Evolutionary conservation across 306 rosid genomes (phyloP), one percentile per base, ranked within the genome.

Genomic region (Cyamopsis tetragonoloba): DNA sequence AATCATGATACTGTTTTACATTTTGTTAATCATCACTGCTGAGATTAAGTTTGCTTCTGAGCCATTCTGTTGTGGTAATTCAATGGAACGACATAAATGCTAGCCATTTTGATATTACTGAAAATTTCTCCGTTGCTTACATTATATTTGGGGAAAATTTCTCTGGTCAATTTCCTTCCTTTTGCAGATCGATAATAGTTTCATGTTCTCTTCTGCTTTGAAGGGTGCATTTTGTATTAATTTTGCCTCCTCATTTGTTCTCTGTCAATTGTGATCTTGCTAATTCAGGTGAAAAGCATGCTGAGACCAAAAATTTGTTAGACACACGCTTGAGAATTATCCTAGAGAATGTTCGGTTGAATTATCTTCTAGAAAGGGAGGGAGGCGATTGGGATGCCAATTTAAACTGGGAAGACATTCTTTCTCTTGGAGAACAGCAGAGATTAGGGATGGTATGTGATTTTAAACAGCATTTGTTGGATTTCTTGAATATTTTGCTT

Each of bases 391-490:
- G 96, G 96, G 89, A 90, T 77, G 88, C 91, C 41, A 78, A 78
- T 72, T 46, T 80, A 68, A 87, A 90, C 47, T 90, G 96, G 96
- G 95, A 90, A 74, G 96, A 90, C 70, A 76, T 73, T 51, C 96
- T 90, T 26, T 90, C 96, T 35, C 89, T 90, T 22, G 96, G 96
- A 31, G 96, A 90, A 79, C 96, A 90, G 74, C 96, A 90, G 80
- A 85, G 96, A 75, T 80, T 90, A 57, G 96, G 96, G 77, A 90
- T 90, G 96, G 96, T 90, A 66, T 60, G 87, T 44, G 39, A 13
- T 63, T 77, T 70, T 61, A 54, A 48, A 39, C 20, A 20, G 46
- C 8, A 13, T n/a, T 4, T 1, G 27, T 60, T 59, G n/a, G 56
- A 48, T 44, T 71, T 68, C 23, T 64, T 57, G 24, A 68, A 31